Evolutionary conservation across 768 basidiomycete genomes (phyloP).

Genomic region (Exidia glandulosa): DNA sequence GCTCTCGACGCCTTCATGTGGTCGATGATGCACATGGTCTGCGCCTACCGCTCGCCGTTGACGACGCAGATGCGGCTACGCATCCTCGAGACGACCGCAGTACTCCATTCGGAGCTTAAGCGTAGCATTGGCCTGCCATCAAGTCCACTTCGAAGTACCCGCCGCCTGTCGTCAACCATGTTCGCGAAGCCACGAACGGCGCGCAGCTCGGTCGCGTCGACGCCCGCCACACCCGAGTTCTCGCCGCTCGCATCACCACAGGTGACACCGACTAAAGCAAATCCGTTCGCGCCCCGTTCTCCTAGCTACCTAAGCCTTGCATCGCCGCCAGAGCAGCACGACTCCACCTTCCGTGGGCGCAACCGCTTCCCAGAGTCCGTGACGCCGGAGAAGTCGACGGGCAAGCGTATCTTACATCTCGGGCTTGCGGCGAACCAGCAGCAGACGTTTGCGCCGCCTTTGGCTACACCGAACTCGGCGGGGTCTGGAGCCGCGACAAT

Average conservation of each 20-base stretch:
- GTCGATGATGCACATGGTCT: slow-evolving; percentile 60
- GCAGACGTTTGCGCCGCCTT: slow-evolving; percentile 4
- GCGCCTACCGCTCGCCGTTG: slow-evolving; percentile 50
- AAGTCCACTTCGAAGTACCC: slow-evolving; percentile 2
- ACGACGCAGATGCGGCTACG: slow-evolving; percentile 55
- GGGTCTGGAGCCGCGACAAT: slow-evolving; percentile 1
- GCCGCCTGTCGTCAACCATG: slow-evolving; percentile 9
- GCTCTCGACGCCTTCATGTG: slow-evolving; percentile 62
- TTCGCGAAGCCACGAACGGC: slow-evolving; percentile 9
- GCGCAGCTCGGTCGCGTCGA: not conserved
- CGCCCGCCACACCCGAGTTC: not conserved
- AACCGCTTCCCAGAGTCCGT: slow-evolving; percentile 27
- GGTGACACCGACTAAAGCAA: slow-evolving; percentile 47
- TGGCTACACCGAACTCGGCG: not conserved
- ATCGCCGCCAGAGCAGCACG: slow-evolving; percentile 23
- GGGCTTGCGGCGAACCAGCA: slow-evolving; percentile 35
- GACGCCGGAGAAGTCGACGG: slow-evolving; percentile 22
- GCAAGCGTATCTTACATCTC: slow-evolving; percentile 48
- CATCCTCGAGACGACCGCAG: slow-evolving; percentile 49
- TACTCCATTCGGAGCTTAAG: slow-evolving; percentile 42
- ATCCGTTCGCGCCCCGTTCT: slow-evolving; percentile 22
- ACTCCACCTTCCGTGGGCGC: slow-evolving; percentile 22
- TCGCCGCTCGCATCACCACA: slow-evolving; percentile 30
- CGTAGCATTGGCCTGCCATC: slow-evolving; percentile 12
- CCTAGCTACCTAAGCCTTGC: slow-evolving; percentile 39